Percentiles rank a stretch among this genome's conserved stretches.
Conservation (phyloP, 225 moss, liverwort and hornwort species). For the Pseudisothecium myosuroides region DNA sequence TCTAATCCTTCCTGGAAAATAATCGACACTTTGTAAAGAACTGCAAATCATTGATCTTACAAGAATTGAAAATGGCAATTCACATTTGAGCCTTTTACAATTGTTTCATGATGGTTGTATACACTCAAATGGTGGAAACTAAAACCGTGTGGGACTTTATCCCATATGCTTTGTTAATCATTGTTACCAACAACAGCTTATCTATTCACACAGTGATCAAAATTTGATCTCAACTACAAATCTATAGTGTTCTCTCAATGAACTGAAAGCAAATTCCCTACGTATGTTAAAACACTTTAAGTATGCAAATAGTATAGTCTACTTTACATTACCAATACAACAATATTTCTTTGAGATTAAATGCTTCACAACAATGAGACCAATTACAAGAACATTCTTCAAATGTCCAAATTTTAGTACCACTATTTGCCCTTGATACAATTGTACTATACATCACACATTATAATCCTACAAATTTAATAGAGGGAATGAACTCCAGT, state of each 20-base stretch:
- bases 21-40: not conserved
- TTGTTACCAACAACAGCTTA: not conserved
- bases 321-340: not conserved
- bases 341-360: not conserved
- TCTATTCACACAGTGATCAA: not conserved
- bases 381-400: not conserved
- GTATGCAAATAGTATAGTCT: not conserved
- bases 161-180: not conserved
- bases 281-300: not conserved
- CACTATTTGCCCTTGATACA: not conserved
- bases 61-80: not conserved
- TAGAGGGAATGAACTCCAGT: not conserved
- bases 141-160: not conserved
- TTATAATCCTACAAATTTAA: not conserved
- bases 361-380: not conserved
- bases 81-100: not conserved
- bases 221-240: not conserved
- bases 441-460: not conserved
- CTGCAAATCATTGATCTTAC: not conserved
- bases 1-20: not conserved
- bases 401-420: not conserved
- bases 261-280: not conserved
- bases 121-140: not conserved
- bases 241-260: too few relatives aligned
- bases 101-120: not conserved